phyloP scores from a whole-genome alignment of 2,329 filamentous ascomycete genomes.

The Diaporthe citriasiana region DNA sequence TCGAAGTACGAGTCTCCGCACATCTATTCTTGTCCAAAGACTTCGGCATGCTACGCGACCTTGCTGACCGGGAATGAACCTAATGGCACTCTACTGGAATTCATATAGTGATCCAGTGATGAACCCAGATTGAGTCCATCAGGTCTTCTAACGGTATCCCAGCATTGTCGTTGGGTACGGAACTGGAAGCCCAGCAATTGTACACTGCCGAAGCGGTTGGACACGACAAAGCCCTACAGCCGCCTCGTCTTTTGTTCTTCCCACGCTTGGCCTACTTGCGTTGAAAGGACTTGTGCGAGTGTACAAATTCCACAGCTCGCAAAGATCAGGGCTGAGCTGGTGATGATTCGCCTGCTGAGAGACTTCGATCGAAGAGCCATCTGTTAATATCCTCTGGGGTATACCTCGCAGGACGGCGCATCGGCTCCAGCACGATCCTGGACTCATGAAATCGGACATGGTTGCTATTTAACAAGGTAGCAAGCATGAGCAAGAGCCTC shows the following conservation, averaged over 20 bases:
- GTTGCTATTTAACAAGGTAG: not conserved
- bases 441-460: not conserved
- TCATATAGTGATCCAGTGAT: not conserved
- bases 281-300: not conserved
- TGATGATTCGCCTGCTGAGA: not conserved
- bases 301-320: not conserved
- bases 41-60: not conserved
- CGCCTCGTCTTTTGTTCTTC: not conserved
- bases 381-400: no score
- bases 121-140: not conserved
- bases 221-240: not conserved
- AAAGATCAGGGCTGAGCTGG: not conserved
- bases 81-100: not conserved
- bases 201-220: no score
- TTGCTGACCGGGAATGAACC: not conserved
- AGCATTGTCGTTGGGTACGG: not conserved
- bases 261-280: not conserved
- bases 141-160: not conserved
- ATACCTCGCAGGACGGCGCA: not conserved
- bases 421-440: not conserved
- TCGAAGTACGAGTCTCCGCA: no score
- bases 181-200: not conserved
- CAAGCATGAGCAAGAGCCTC: not conserved
- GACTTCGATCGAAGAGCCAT: not conserved
- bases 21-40: not conserved